phyloP scores from a whole-genome alignment of 768 basidiomycete species.

The Leccinum barrowsii region DNA sequence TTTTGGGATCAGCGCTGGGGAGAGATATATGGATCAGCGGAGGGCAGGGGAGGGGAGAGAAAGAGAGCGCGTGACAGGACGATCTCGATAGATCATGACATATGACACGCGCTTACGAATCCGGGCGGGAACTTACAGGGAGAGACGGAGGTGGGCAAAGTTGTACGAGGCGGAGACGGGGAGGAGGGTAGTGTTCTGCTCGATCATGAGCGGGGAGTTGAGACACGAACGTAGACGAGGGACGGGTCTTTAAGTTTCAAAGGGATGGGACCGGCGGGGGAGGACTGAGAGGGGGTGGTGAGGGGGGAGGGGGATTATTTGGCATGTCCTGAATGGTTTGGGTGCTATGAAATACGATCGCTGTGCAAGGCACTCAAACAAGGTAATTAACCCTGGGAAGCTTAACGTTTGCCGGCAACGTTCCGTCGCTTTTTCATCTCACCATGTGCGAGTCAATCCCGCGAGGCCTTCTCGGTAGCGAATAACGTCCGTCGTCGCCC shows the following conservation, averaged over 20 bases:
- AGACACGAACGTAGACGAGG: not conserved
- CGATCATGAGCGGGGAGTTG: conserved; percentile 47
- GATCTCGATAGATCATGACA: conserved; percentile 33
- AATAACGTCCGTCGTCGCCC: conserved; percentile 25
- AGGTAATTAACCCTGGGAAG: conserved; percentile 34
- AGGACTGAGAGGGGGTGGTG: not conserved
- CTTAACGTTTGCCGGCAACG: conserved; percentile 33
- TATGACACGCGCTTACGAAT: conserved; percentile 26
- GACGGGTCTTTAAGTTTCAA: conserved; percentile 18
- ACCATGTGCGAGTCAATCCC: conserved; percentile 27
- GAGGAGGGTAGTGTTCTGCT: conserved; percentile 40
- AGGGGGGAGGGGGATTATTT: conserved; percentile 3
- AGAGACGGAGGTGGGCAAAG: conserved; percentile 60
- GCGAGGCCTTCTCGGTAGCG: conserved; percentile 37
- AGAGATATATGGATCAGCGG: conserved; percentile 12
- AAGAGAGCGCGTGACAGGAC: conserved; percentile 19
- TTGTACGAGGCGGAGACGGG: conserved; percentile 53
- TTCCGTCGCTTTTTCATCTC: conserved; percentile 27
- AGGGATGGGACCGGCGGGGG: conserved; percentile 11
- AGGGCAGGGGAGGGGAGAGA: not conserved
- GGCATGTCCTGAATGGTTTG: not conserved
- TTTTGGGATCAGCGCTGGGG: conserved; percentile 40
- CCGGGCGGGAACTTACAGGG: conserved; percentile 43
- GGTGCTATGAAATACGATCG: conserved; percentile 32
- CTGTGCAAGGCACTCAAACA: conserved; percentile 32